Base-by-base conservation (phyloP, 176 grass and related monocot species). In the Aegilops longissima region DNA sequence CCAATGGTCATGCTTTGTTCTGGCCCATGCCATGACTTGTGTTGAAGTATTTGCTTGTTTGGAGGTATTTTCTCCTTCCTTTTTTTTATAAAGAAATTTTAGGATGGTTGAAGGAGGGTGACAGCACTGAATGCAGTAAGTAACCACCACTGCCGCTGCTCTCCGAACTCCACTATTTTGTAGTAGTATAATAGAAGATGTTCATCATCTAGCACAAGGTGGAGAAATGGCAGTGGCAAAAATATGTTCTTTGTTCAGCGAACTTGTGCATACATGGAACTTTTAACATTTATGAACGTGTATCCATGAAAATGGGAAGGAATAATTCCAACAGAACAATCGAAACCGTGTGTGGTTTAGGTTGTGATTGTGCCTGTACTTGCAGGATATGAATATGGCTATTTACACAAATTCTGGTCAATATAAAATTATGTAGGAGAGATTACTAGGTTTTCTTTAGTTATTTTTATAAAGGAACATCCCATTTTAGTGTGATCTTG, bases 401-500 rank as follows among this genome's bases (percentile, higher is more conserved):
- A 33, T 33, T 56, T 4, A 77, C 74, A 54, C 47, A 31, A 47
- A 56, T 77, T 77, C 27, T 56, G 16, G 45, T 56, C 47, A 25
- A 77, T 77, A 77, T 76, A 76, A 76, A 47, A 76, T 56, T 56
- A 33, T 77, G 74, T 56, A 77, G 27, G 47, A 56, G 47, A 77
- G 3, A 18, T 52, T 30, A 30, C 45, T 76, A 54, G 68, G 7
- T 51, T 59, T 61, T 33, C 13, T 49, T 81, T 86, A 83, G 54
- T 47, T 66, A 66, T 34, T 82, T 75, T 47, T 42, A 51, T 68
- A 56, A 73, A 73, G 18, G 30, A 47, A 24, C 35, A 18, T 62
- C 80, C 4, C 74, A 51, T 76, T 84, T 90, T 87, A 78, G 6
- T 61, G n/a, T 88, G 66, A 81, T 73, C 20, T 83, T 67, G 75